These are phyloP conservation scores for Backusella australiensis DNA, from an alignment of 192 early-diverging fungal species.

Conservation along the genomic window DNA sequence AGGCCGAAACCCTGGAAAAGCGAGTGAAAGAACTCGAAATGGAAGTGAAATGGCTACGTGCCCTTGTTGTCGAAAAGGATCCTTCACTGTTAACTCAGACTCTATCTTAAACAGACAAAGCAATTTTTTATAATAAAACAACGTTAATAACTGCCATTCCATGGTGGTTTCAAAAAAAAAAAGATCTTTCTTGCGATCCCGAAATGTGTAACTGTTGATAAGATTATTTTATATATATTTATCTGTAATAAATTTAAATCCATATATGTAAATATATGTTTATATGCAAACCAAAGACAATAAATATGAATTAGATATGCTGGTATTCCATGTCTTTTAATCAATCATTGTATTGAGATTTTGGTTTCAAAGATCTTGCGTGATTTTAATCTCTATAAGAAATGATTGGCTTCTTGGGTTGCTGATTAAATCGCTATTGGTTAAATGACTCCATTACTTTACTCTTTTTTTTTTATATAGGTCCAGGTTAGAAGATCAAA, in stretches of 20 bases:
- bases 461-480: not conserved
- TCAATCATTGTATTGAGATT: not conserved
- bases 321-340: not conserved
- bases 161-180: constrained; percentile 1
- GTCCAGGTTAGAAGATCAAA: not conserved
- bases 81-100: constrained; percentile 24
- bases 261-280: not conserved
- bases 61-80: constrained; percentile 33
- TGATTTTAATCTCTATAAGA: constrained; percentile 2
- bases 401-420: not conserved
- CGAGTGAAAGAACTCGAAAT: constrained; percentile 83
- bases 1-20: constrained; percentile 72
- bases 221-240: not conserved
- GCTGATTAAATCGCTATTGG: not conserved
- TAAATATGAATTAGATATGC: not conserved
- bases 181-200: not conserved
- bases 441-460: not conserved
- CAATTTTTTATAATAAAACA: not conserved
- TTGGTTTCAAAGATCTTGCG: not conserved
- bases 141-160: not conserved
- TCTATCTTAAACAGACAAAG: not conserved
- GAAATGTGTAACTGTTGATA: not conserved
- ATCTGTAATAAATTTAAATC: not conserved
- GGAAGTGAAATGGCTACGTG: constrained; percentile 85
- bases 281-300: not conserved